Evolutionary conservation across 2,329 filamentous ascomycete species (phyloP).

Genomic region (Apiospora kogelbergensis): DNA sequence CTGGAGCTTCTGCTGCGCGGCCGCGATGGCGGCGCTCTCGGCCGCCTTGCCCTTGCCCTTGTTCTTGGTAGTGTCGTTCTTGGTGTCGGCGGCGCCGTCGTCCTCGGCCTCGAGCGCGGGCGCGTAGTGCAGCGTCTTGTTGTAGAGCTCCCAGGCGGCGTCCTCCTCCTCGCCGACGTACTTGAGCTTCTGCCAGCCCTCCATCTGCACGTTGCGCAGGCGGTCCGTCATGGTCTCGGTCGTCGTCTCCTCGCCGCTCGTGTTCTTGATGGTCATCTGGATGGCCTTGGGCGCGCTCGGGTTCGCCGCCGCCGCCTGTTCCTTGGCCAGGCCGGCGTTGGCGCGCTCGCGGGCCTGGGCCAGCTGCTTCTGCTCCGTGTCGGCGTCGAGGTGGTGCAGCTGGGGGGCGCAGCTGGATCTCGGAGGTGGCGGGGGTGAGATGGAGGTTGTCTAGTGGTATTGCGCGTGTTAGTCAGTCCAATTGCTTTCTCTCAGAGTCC

Average conservation of each 20-base stretch:
- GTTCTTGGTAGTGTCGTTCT: not conserved
- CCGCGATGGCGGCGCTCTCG: conserved; percentile 9
- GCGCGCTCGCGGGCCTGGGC: conserved; percentile 28
- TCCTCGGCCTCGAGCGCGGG: conserved; percentile 15
- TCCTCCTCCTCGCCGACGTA: conserved; percentile 82
- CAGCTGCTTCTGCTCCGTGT: conserved; percentile 68
- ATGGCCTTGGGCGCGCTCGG: conserved; percentile 65
- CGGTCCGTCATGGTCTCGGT: conserved; percentile 67
- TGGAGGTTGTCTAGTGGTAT: conserved; percentile 73
- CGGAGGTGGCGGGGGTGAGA: conserved; percentile 77
- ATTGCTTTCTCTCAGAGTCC: not conserved
- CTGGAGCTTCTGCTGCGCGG: conserved; percentile 17
- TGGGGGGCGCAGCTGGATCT: conserved; percentile 91
- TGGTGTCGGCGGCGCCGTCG: not conserved
- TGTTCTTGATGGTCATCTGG: conserved; percentile 82
- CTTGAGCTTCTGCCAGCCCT: conserved; percentile 76
- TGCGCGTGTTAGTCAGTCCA: conserved; percentile 18
- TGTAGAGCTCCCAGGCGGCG: conserved; percentile 74
- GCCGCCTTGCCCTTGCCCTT: conserved; percentile 25
- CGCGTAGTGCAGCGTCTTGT: conserved; percentile 66
- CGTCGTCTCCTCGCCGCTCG: conserved; percentile 52
- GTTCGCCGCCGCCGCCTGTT: conserved; percentile 26
- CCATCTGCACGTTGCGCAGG: conserved; percentile 75
- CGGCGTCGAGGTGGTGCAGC: conserved; percentile 88
- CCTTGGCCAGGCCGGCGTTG: conserved; percentile 30